phyloP scores from a whole-genome alignment of 2,329 filamentous ascomycete genomes.

The Thelonectria olida region DNA sequence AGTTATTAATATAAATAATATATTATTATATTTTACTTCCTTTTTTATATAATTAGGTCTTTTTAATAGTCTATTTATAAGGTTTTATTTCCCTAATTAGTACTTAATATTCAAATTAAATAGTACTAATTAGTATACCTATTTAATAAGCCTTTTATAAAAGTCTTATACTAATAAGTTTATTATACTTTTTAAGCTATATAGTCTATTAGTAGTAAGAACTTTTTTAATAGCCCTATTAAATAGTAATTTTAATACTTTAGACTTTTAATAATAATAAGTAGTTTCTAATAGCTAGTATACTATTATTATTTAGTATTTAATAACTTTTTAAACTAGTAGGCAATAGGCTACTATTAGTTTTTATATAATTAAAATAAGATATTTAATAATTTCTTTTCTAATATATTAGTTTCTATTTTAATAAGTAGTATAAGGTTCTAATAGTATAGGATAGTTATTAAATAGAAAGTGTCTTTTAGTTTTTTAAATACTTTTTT shows the following conservation, averaged over 20 bases:
- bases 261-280: slow-evolving; percentile 3
- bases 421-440: too few species aligned
- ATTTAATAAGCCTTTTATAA: slow-evolving; percentile 1
- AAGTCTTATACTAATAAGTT: not conserved
- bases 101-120: not conserved
- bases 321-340: too few species aligned
- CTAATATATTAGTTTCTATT: too few species aligned
- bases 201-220: slow-evolving; percentile 3
- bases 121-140: not conserved
- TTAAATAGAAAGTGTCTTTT: not conserved
- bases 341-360: too few species aligned
- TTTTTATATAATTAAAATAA: not conserved
- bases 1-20: too few species aligned
- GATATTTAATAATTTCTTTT: not conserved
- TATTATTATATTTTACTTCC: too few species aligned
- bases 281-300: not conserved
- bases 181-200: not conserved
- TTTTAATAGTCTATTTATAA: too few species aligned
- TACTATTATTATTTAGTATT: too few species aligned
- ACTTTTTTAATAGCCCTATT: not conserved
- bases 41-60: too few species aligned
- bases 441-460: too few species aligned
- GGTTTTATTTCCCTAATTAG: too few species aligned
- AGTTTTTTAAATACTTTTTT: not conserved
- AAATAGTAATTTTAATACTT: slow-evolving; percentile 1